These are phyloP conservation scores for Phytophthora megakarya DNA, from an alignment of 352 stramenopile genomes.

Conservation along the genomic window DNA sequence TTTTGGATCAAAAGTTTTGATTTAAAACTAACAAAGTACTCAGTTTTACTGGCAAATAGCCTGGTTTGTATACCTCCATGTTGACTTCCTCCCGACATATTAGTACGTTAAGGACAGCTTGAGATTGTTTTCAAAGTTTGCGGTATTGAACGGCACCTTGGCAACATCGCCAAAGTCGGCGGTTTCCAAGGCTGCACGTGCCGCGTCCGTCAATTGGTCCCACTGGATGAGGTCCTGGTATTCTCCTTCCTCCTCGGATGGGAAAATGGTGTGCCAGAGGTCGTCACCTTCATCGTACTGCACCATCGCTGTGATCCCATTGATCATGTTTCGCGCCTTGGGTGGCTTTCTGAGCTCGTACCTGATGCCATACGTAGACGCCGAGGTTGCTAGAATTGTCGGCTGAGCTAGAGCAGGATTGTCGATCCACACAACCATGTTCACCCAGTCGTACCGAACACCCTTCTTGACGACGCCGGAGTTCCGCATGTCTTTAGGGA, in stretches of 20 bases:
- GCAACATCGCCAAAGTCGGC: not conserved
- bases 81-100: not conserved
- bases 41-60: too few species aligned
- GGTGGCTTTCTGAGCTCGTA: not conserved
- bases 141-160: not conserved
- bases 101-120: not conserved
- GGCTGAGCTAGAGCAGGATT: not conserved
- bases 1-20: too few species aligned
- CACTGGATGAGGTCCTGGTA: constrained; percentile 6
- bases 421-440: too few species aligned
- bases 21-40: too few species aligned
- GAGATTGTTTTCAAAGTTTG: not conserved
- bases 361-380: not conserved
- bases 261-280: not conserved
- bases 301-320: not conserved
- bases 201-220: not conserved
- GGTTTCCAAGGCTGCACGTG: not conserved
- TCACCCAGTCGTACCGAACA: too few species aligned
- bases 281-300: not conserved
- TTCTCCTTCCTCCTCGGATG: not conserved
- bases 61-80: too few species aligned
- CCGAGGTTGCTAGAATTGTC: not conserved
- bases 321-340: not conserved
- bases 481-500: too few species aligned
- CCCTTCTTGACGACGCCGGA: too few species aligned